These are phyloP conservation scores for Lactifluus subvellereus DNA, from an alignment of 768 basidiomycete genomes.

Conservation along the genomic window DNA sequence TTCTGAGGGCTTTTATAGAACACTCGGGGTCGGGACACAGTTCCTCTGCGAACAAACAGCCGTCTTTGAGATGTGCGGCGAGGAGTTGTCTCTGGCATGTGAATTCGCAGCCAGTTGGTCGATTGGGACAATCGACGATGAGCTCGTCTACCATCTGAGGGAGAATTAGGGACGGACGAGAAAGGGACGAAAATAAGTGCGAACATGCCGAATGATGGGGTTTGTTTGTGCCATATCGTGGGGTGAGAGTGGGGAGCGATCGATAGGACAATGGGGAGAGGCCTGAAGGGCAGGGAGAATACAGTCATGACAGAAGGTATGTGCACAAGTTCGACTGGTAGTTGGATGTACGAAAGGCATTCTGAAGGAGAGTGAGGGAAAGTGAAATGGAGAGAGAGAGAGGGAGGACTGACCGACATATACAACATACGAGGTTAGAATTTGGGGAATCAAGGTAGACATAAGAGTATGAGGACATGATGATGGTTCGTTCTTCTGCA, in stretches of 20 bases:
- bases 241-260: constrained; percentile 59
- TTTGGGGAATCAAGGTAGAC: constrained; percentile 19
- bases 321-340: constrained; percentile 68
- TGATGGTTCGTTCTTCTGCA: too few relatives aligned
- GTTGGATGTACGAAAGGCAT: constrained; percentile 72
- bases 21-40: constrained; percentile 47
- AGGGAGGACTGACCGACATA: constrained; percentile 16
- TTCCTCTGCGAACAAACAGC: constrained; percentile 53
- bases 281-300: constrained; percentile 63
- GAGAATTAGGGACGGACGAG: not conserved
- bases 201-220: constrained; percentile 68
- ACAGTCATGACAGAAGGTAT: constrained; percentile 85
- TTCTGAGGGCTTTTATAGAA: constrained; percentile 38
- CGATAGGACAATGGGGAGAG: constrained; percentile 75
- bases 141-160: constrained; percentile 78
- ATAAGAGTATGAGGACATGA: constrained; percentile 11
- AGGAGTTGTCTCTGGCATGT: constrained; percentile 64
- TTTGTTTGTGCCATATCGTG: constrained; percentile 62
- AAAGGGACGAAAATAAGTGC: constrained; percentile 28
- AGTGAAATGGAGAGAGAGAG: not conserved
- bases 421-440: constrained; percentile 22
- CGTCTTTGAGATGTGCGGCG: constrained; percentile 53
- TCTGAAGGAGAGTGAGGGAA: constrained; percentile 30
- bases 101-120: constrained; percentile 51
- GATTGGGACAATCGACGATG: constrained; percentile 62